Conservation (phyloP, 345 rosid genomes). For the Theobroma cacao region DNA sequence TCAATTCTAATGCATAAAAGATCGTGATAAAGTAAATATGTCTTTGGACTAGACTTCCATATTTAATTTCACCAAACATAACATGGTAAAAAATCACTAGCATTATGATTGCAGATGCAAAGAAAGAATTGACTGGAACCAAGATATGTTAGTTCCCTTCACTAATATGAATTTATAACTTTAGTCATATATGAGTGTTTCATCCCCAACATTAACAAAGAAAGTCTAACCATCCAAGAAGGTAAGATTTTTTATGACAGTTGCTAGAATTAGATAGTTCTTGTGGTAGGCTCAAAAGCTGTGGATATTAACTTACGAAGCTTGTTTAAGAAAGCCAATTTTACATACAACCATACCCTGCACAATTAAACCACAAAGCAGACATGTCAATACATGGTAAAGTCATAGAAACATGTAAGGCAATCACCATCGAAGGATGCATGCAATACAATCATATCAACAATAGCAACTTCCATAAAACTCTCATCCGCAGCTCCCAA, state of each 20-base stretch:
- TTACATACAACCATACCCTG: slow-evolving; percentile 80
- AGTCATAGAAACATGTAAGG: background rate
- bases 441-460: background rate
- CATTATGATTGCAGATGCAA: background rate
- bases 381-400: background rate
- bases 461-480: background rate
- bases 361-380: slow-evolving; percentile 21
- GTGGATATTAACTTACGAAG: slow-evolving; percentile 66
- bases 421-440: background rate
- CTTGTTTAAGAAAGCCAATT: slow-evolving; percentile 89
- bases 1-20: background rate
- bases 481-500: background rate
- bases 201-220: background rate
- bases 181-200: background rate
- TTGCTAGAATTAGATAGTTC: slow-evolving; percentile 85
- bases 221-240: background rate
- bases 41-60: background rate
- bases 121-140: background rate
- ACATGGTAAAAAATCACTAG: background rate
- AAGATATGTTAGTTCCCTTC: background rate
- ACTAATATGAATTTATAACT: background rate
- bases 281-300: slow-evolving; percentile 91
- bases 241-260: slow-evolving; percentile 1
- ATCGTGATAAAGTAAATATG: background rate
- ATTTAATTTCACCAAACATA: background rate